phyloP scores from a whole-genome alignment of 352 stramenopile genomes.

The Pythium pyrilobum region DNA sequence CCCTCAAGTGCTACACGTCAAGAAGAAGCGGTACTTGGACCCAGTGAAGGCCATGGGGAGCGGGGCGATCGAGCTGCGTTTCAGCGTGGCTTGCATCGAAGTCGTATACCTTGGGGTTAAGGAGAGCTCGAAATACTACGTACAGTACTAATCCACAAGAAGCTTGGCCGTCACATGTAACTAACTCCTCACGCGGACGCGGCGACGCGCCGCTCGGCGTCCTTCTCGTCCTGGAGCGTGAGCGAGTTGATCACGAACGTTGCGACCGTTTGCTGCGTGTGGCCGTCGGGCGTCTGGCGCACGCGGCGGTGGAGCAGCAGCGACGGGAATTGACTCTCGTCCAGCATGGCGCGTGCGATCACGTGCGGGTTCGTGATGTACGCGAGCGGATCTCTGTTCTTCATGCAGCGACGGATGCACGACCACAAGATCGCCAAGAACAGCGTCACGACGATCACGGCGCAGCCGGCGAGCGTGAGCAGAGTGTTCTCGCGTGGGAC shows the following conservation, averaged over 20 bases:
- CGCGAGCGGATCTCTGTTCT: background rate
- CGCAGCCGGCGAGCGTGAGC: conserved; percentile 1
- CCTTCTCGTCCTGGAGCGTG: background rate
- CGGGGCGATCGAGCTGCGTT: too few relatives aligned
- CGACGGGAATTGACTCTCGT: conserved; percentile 5
- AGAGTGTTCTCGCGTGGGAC: background rate
- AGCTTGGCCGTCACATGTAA: too few relatives aligned
- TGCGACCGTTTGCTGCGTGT: background rate
- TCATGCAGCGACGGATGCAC: background rate
- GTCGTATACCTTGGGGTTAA: too few relatives aligned
- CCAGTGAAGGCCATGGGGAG: too few relatives aligned
- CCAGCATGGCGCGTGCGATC: conserved; percentile 6
- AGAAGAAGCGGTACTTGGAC: too few relatives aligned
- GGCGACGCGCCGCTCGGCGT: background rate
- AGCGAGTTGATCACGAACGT: background rate
- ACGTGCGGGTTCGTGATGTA: conserved; percentile 7
- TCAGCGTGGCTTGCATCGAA: too few relatives aligned
- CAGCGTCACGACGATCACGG: background rate
- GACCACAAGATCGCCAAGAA: background rate
- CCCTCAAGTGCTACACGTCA: too few relatives aligned
- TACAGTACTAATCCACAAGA: too few relatives aligned
- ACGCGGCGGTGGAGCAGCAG: conserved; percentile 5
- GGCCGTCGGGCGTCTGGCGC: background rate
- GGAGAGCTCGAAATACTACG: too few relatives aligned
- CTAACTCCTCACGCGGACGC: too few relatives aligned